Base-by-base conservation (phyloP, 1,284 basidiomycete genomes). In the Irpex rosettiformis region DNA sequence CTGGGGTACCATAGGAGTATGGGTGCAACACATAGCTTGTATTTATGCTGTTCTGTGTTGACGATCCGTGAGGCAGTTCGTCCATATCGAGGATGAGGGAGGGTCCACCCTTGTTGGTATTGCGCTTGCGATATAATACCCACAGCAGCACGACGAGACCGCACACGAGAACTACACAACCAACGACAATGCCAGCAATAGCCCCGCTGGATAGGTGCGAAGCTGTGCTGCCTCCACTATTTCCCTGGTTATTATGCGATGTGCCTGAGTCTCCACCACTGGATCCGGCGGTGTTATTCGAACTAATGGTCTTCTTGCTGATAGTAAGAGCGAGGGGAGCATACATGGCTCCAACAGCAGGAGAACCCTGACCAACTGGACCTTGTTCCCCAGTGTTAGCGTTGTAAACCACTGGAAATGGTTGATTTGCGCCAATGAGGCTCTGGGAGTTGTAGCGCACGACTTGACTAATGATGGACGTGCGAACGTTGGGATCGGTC, bases 391-490 rank as follows among this genome's bases (percentile, higher is more conserved):
- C 48, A 16, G 48, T 29, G 18, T 11, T 25, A 10, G 13, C 3
- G 25, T 51, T 51, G 48, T 51, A 51, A 7, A 51, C 48, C 10
- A 51, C 48, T 16, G 8, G n/a, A 54, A 58, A 47, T n/a, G 51
- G 22, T 22, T 30, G 25, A 25, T 51, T 51, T 4, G 8, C 13
- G 1, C 3, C 18, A 6, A 40, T 58, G 55, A 48, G 68, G 65
- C 65, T 64, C 3, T 66, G 62, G 10, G 33, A 24, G n/a, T 64
- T 63, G 13, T 29, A 28, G 13, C 11, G 11, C 2, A 22, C 48
- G 0, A 66, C 61, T 10, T 63, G 58, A 1, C 58, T 27, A 18
- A 70, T 62, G 5, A 71, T 52, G 13, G 48, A n/a, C 37, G 67
- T 52, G 27, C 66, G 65, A 4, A 68, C 62, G 37, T 45, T 54